phyloP scores from a whole-genome alignment of 805 yeast species.

The Pichia paraexigua region DNA sequence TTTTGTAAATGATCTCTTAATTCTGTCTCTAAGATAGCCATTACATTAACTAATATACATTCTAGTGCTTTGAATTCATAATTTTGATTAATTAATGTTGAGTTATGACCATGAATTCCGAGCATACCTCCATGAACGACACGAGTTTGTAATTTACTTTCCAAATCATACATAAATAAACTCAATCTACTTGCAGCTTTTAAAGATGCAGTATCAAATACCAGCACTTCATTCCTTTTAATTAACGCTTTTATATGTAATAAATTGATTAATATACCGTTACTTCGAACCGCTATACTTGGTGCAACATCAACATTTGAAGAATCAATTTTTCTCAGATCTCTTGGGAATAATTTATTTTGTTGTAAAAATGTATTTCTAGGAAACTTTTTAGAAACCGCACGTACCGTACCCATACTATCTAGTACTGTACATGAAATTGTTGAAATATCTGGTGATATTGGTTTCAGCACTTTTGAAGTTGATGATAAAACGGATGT shows the following conservation, averaged over 20 bases:
- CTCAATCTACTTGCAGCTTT: slow-evolving; percentile 67
- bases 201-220: slow-evolving; percentile 67
- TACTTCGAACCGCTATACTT: slow-evolving; percentile 69
- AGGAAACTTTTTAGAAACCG: slow-evolving; percentile 66
- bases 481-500: neutral
- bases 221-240: slow-evolving; percentile 68
- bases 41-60: slow-evolving; percentile 70
- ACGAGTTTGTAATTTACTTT: slow-evolving; percentile 50
- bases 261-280: slow-evolving; percentile 73
- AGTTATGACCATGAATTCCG: slow-evolving; percentile 5
- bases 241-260: slow-evolving; percentile 85
- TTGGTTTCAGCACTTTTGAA: slow-evolving; percentile 30
- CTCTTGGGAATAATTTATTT: slow-evolving; percentile 76
- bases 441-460: slow-evolving; percentile 40
- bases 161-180: slow-evolving; percentile 76
- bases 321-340: slow-evolving; percentile 74
- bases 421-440: slow-evolving; percentile 83
- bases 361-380: slow-evolving; percentile 62
- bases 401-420: slow-evolving; percentile 53
- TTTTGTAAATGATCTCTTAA: slow-evolving; percentile 46
- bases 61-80: slow-evolving; percentile 84
- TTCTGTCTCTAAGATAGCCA: slow-evolving; percentile 73
- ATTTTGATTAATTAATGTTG: slow-evolving; percentile 28
- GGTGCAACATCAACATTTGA: slow-evolving; percentile 79
- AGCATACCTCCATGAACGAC: slow-evolving; percentile 22